Percentiles rank a stretch among this genome's conserved stretches.
Evolutionary conservation across 352 stramenopile genomes (phyloP).

Genomic region (Globisporangium ultimum): DNA sequence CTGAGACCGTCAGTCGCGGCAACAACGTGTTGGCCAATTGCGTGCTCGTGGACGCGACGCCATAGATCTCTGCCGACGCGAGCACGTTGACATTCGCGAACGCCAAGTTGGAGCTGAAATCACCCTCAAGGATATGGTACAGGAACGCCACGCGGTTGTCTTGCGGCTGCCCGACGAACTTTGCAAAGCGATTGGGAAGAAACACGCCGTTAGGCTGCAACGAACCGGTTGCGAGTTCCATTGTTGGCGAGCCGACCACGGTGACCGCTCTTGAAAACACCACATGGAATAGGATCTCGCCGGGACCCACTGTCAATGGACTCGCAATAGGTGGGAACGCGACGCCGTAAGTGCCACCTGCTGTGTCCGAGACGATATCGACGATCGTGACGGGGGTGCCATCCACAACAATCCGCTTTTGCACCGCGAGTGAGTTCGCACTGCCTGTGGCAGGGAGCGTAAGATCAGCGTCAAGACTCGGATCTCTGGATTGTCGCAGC

Average conservation of each 20-base stretch:
- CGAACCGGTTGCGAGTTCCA: slow-evolving; percentile 61
- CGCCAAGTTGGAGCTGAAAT: slow-evolving; percentile 49
- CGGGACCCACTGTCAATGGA: slow-evolving; percentile 42
- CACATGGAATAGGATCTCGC: slow-evolving; percentile 67
- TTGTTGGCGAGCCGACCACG: slow-evolving; percentile 36
- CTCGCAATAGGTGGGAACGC: slow-evolving; percentile 49
- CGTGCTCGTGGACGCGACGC: slow-evolving; percentile 41
- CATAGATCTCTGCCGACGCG: slow-evolving; percentile 32
- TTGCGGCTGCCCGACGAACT: slow-evolving; percentile 39
- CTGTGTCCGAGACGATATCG: slow-evolving; percentile 43
- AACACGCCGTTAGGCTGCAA: slow-evolving; percentile 38
- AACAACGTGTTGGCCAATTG: slow-evolving; percentile 24
- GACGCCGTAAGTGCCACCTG: slow-evolving; percentile 54
- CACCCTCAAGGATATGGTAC: slow-evolving; percentile 56
- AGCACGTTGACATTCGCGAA: slow-evolving; percentile 49
- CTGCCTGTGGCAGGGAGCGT: slow-evolving; percentile 25
- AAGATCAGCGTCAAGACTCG: slow-evolving; percentile 28
- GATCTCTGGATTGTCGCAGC: slow-evolving; percentile 26
- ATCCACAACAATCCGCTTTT: slow-evolving; percentile 43
- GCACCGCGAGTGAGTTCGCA: slow-evolving; percentile 20
- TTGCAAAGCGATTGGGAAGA: slow-evolving; percentile 44
- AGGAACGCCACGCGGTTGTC: slow-evolving; percentile 52
- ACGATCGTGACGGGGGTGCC: slow-evolving; percentile 39
- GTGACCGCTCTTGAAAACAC: slow-evolving; percentile 55
- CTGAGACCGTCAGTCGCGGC: slow-evolving; percentile 34